These are phyloP conservation scores for Pseudohalonectria lignicola DNA, from an alignment of 2,329 filamentous ascomycete species.

Conservation along the genomic window DNA sequence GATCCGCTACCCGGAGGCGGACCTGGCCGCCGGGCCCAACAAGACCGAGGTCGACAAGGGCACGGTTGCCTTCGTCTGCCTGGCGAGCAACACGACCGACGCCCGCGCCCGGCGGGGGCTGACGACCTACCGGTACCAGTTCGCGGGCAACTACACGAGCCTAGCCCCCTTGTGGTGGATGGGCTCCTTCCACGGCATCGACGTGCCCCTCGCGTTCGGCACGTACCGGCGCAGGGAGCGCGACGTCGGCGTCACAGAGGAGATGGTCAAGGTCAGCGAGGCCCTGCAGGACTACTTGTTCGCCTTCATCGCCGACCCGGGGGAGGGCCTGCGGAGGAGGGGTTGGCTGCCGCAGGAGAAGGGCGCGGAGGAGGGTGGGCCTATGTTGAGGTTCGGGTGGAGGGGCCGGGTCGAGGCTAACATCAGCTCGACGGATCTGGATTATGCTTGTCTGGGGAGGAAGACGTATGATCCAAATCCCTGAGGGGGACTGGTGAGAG, in stretches of 20 bases:
- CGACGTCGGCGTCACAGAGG: slow-evolving; percentile 1
- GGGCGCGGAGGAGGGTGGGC: slow-evolving; percentile 1
- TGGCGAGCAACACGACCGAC: slow-evolving; percentile 13
- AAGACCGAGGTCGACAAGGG: slow-evolving; percentile 10
- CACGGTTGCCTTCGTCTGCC: slow-evolving; percentile 14
- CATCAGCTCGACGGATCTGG: slow-evolving; percentile 5
- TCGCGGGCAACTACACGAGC: slow-evolving; percentile 26
- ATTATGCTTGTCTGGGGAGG: slow-evolving; percentile 4
- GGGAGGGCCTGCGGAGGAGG: slow-evolving; percentile 8
- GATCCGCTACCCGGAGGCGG: slow-evolving; percentile 14
- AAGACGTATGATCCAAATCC: slow-evolving; percentile 3
- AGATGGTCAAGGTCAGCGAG: slow-evolving; percentile 10
- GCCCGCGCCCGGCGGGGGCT: slow-evolving; percentile 5
- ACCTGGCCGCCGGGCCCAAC: slow-evolving; percentile 17
- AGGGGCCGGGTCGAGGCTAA: neutral
- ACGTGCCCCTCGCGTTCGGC: slow-evolving; percentile 5
- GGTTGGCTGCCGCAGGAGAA: slow-evolving; percentile 12
- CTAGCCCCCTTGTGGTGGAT: slow-evolving; percentile 19
- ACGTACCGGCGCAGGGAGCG: slow-evolving; percentile 1
- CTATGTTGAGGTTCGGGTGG: slow-evolving; percentile 5
- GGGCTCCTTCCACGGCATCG: slow-evolving; percentile 6
- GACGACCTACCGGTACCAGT: slow-evolving; percentile 27
- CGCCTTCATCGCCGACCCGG: slow-evolving; percentile 12
- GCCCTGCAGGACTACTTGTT: slow-evolving; percentile 13
- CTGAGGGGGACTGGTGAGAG: neutral